Evolutionary conservation across 371 early-diverging fungal genomes (phyloP), one percentile per base, ranked within the genome.

Genomic region (Batrachochytrium dendrobatidis): DNA sequence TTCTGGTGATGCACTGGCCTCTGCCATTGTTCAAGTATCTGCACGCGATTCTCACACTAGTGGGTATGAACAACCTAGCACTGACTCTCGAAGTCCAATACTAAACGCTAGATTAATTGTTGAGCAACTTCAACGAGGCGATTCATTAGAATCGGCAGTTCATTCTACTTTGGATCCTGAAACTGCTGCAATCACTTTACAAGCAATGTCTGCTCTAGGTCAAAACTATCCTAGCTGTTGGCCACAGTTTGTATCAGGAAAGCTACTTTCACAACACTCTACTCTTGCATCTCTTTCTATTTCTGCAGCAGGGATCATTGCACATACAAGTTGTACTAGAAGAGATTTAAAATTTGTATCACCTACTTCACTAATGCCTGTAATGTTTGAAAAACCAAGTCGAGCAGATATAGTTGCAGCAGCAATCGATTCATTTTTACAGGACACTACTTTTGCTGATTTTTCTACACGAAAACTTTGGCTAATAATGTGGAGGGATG

Each of bases 91-190:
- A n/a, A n/a, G n/a, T n/a, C n/a, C n/a, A n/a, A n/a, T n/a, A n/a
- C n/a, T n/a, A n/a, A n/a, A n/a, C n/a, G n/a, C n/a, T n/a, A n/a
- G n/a, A n/a, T 80, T 86, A 55, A 61, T 82, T 22, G 72, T 78
- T 15, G 89, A 89, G 55, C 74, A 85, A 39, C 59, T 87, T 24
- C 85, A 86, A 59, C 82, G 87, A 32, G 88, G 87, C 28, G 79
- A 82, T 45, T 64, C 73, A 2, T 60, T 86, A 6, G 39, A 39
- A 15, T 12, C 39, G 12, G 39, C 39, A 15, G 39, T 39, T 12
- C 12, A 12, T 39, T 39, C 12, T n/a, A 39, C 39, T 12, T n/a
- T 39, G 12, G 39, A 39, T 39, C 39, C 39, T n/a, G 39, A 39
- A n/a, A 39, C 39, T 39, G 39, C n/a, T n/a, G n/a, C 39, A 39